Conservation (phyloP, 75 land plant species). For the Cunninghamia lanceolata region DNA sequence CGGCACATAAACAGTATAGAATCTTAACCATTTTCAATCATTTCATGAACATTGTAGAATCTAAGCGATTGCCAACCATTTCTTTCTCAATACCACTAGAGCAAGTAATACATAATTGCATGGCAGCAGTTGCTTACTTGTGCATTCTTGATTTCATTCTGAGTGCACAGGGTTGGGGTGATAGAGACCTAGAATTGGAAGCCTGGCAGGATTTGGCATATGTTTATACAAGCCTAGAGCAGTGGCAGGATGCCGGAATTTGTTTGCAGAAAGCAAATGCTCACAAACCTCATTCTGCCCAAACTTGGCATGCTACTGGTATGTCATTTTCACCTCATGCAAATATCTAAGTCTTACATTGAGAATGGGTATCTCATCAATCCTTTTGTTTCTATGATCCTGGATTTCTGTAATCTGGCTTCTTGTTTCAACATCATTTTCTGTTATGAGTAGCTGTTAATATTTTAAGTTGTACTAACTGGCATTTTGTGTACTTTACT, state of each 20-base stretch:
- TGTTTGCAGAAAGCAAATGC: slow-evolving; percentile 68
- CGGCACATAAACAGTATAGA: too few species aligned
- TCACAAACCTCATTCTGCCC: slow-evolving; percentile 59
- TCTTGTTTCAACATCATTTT: background rate
- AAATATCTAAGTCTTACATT: background rate
- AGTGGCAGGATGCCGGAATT: slow-evolving; percentile 81
- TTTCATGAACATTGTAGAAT: background rate
- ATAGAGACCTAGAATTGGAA: slow-evolving; percentile 65
- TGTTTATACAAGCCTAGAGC: slow-evolving; percentile 63
- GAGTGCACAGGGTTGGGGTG: slow-evolving; percentile 25
- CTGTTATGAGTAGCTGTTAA: background rate
- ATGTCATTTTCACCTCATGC: background rate
- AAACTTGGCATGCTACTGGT: slow-evolving; percentile 81
- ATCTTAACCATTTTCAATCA: background rate
- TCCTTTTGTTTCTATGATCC: background rate
- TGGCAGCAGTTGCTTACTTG: background rate
- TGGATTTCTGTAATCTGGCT: background rate
- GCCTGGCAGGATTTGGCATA: slow-evolving; percentile 89
- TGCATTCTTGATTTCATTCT: background rate
- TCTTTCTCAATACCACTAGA: background rate
- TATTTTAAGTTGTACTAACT: background rate
- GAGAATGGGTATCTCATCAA: background rate
- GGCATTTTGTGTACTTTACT: background rate
- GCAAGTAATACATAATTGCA: background rate
- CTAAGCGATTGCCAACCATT: background rate